phyloP scores from a whole-genome alignment of 179 eudicot species.

The Amaranthus tricolor region DNA sequence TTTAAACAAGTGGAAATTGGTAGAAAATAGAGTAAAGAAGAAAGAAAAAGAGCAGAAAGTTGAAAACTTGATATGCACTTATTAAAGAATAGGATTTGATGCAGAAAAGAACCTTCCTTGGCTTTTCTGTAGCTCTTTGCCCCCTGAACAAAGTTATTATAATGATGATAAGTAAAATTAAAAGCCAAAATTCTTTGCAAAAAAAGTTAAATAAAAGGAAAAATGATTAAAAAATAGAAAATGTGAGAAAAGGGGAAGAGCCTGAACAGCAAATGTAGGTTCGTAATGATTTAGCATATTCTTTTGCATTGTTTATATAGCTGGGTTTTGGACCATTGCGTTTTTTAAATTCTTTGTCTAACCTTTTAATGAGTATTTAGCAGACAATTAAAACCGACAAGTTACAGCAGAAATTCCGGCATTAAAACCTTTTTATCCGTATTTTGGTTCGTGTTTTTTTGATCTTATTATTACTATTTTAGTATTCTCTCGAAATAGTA shows the following conservation, averaged over 20 bases:
- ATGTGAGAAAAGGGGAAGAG: conserved; percentile 9
- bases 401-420: conserved; percentile 38
- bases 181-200: conserved; percentile 19
- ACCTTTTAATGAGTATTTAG: conserved; percentile 28
- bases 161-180: conserved; percentile 9
- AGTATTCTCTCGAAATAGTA: too few species aligned
- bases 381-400: conserved; percentile 46
- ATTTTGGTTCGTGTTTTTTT: conserved; percentile 24
- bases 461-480: background rate
- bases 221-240: conserved; percentile 8
- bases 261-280: conserved; percentile 28
- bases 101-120: conserved; percentile 41
- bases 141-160: conserved; percentile 8
- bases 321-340: conserved; percentile 9
- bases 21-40: background rate
- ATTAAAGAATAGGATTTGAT: conserved; percentile 29
- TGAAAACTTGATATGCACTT: conserved; percentile 17
- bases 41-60: conserved; percentile 2
- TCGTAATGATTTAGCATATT: conserved; percentile 21
- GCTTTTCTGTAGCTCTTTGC: conserved; percentile 33
- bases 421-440: conserved; percentile 31
- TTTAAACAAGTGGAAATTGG: conserved; percentile 17
- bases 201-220: conserved; percentile 19
- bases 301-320: conserved; percentile 17
- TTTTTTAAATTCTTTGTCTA: conserved; percentile 17